phyloP scores from a whole-genome alignment of 257 asterid genomes.

The Salvia rosmarinus region DNA sequence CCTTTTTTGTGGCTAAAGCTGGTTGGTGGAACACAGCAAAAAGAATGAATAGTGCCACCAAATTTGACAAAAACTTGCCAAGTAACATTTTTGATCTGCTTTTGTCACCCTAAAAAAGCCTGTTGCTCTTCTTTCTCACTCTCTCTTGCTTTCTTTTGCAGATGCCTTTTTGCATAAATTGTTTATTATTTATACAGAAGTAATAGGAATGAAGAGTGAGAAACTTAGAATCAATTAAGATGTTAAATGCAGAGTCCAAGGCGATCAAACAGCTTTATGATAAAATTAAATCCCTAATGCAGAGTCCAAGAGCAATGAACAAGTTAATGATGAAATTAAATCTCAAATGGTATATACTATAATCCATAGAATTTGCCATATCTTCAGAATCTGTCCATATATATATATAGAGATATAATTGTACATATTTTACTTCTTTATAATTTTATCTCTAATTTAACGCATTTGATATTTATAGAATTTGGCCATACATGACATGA shows the following conservation, averaged over 20 bases:
- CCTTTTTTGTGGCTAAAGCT: constrained; percentile 62
- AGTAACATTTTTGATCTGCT: constrained; percentile 33
- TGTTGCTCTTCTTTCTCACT: neutral
- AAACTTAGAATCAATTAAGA: neutral
- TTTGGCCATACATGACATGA: neutral
- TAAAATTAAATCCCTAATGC: no score
- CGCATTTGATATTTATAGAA: neutral
- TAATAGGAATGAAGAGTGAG: neutral
- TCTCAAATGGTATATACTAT: no score
- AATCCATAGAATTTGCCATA: no score
- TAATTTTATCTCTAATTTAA: no score
- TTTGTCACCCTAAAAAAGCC: constrained; percentile 25
- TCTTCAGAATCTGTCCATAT: no score
- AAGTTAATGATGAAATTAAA: no score
- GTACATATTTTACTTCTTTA: no score
- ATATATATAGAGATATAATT: no score
- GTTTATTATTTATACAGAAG: constrained; percentile 15
- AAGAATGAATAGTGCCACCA: constrained; percentile 42
- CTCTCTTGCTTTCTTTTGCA: neutral
- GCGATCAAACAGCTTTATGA: neutral
- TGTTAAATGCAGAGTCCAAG: constrained; percentile 5
- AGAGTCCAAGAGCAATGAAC: no score
- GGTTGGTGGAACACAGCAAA: constrained; percentile 45
- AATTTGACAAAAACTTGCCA: constrained; percentile 31
- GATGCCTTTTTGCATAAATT: neutral